Evolutionary conservation across 352 stramenopile species (phyloP).

Genomic region (Pythium guiyangense): DNA sequence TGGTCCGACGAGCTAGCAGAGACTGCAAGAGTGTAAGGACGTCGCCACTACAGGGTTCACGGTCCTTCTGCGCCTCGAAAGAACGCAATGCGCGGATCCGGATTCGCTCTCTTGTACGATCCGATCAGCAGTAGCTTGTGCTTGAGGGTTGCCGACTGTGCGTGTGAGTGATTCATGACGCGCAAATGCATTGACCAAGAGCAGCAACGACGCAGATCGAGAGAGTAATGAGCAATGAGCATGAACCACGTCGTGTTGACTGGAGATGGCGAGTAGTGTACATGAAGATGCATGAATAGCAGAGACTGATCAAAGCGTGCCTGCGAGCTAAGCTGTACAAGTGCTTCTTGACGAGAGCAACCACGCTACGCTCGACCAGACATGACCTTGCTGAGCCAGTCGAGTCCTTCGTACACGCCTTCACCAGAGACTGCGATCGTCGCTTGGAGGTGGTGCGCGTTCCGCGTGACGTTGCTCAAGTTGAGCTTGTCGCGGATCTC

Average conservation of each 20-base stretch:
- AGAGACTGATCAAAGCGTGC: background rate
- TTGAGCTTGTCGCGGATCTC: conserved; percentile 27
- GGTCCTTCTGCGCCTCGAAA: background rate
- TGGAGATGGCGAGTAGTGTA: background rate
- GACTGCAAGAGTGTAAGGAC: background rate
- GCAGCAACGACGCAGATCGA: background rate
- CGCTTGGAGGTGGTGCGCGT: conserved; percentile 23
- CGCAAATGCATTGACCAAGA: too few relatives aligned
- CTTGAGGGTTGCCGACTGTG: too few relatives aligned
- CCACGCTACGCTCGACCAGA: background rate
- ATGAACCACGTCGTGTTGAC: too few relatives aligned
- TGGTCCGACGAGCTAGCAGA: background rate
- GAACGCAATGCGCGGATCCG: too few relatives aligned
- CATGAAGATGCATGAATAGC: background rate
- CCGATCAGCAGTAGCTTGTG: too few relatives aligned
- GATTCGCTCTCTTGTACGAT: too few relatives aligned
- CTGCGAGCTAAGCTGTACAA: background rate
- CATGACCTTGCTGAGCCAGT: conserved; percentile 35
- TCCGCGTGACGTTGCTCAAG: conserved; percentile 27
- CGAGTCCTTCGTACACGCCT: conserved; percentile 37
- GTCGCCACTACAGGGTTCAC: background rate
- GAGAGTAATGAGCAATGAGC: background rate
- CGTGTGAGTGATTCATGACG: too few relatives aligned
- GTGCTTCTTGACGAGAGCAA: background rate
- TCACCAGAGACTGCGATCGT: conserved; percentile 26